Percentiles rank a stretch among this genome's conserved stretches.
These are phyloP conservation scores for Anastatica hierochuntica DNA, from an alignment of 345 rosid species.

Conservation along the genomic window DNA sequence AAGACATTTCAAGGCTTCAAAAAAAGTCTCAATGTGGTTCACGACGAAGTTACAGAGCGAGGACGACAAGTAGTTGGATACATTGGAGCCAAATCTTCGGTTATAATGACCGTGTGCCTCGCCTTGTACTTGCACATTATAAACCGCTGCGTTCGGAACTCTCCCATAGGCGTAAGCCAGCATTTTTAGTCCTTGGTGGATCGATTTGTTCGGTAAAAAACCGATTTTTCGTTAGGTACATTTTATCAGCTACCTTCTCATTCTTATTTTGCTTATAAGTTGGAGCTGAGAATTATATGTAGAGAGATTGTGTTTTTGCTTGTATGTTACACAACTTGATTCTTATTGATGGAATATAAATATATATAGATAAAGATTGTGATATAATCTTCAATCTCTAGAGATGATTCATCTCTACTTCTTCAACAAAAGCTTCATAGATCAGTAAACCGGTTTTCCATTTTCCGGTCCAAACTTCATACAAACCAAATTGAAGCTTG, in stretches of 20 bases:
- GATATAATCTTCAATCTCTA: neutral
- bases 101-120: constrained; percentile 61
- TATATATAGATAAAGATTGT: neutral
- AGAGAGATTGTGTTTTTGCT: constrained; percentile 6
- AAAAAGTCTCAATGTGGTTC: constrained; percentile 34
- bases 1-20: constrained; percentile 51
- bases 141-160: constrained; percentile 7
- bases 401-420: constrained; percentile 3
- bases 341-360: constrained; percentile 11
- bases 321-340: constrained; percentile 16
- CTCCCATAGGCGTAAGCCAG: constrained; percentile 22
- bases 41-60: constrained; percentile 47
- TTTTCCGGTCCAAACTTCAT: constrained; percentile 72
- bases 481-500: constrained; percentile 48
- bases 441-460: constrained; percentile 65
- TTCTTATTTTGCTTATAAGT: constrained; percentile 13
- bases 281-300: constrained; percentile 15
- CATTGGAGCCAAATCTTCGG: constrained; percentile 59
- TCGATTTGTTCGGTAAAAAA: too few species aligned
- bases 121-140: constrained; percentile 66
- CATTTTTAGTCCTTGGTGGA: constrained; percentile 11
- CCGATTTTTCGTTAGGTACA: too few species aligned
- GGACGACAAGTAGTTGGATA: constrained; percentile 62
- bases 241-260: constrained; percentile 15
- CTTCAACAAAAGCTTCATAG: constrained; percentile 32